phyloP scores from a whole-genome alignment of 1,284 basidiomycete species.

The Rhodotorula glutinis region DNA sequence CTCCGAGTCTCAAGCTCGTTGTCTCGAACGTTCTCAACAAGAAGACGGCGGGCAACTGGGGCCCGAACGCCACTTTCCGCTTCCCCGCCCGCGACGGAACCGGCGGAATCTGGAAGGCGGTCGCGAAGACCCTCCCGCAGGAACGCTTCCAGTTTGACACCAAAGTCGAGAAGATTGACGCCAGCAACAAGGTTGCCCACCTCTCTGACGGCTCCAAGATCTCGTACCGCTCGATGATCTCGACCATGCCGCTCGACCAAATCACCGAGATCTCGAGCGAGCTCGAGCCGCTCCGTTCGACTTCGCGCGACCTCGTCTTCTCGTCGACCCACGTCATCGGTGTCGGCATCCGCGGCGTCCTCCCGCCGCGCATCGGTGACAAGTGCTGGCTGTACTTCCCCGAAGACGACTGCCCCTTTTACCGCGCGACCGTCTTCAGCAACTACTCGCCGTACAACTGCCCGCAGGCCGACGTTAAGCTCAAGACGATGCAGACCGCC shows the following conservation, averaged over 20 bases:
- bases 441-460: constrained; percentile 57
- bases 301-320: constrained; percentile 52
- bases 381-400: constrained; percentile 55
- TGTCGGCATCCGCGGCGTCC: constrained; percentile 53
- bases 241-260: constrained; percentile 54
- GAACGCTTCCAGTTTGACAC: constrained; percentile 51
- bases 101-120: constrained; percentile 57
- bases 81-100: constrained; percentile 57
- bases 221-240: constrained; percentile 53
- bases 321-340: constrained; percentile 56
- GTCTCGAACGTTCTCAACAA: constrained; percentile 55
- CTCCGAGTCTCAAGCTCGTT: constrained; percentile 54
- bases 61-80: constrained; percentile 56
- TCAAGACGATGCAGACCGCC: constrained; percentile 54
- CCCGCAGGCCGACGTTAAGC: constrained; percentile 49
- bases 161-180: constrained; percentile 51
- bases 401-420: constrained; percentile 56
- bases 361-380: constrained; percentile 55
- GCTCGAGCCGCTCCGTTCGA: constrained; percentile 47
- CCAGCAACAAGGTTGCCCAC: constrained; percentile 49
- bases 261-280: constrained; percentile 49
- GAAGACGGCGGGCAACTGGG: constrained; percentile 55
- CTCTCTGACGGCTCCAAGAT: constrained; percentile 52
- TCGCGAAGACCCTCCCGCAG: constrained; percentile 52
- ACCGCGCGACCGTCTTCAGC: constrained; percentile 57